Evolutionary conservation across 2,329 filamentous ascomycete species (phyloP), one percentile per base, ranked within the genome.

Genomic region (Colletotrichum lentis): DNA sequence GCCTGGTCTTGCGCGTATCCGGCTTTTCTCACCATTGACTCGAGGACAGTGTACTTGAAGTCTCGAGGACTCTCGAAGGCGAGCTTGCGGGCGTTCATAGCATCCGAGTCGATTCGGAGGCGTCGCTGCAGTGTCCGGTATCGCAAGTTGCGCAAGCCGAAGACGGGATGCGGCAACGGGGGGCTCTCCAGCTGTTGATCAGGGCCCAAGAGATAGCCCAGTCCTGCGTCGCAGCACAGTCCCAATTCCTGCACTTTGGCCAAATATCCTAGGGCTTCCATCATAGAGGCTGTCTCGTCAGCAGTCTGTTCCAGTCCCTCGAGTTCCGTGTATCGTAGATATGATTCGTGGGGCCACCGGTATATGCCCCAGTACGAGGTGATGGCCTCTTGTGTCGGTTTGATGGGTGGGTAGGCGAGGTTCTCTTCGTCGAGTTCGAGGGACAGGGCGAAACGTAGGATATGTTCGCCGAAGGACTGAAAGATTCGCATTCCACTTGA

Each of bases 191-290:
- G 79, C 53, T 83, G 83, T 20, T 82, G 77, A 74, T 91, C 88
- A 1, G 89, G 86, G 0, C 89, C 89, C 54, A 80, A 80, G 12
- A 92, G 81, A 82, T 88, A 92, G 12, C 90, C 90, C 44, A 92
- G 80, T 11, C 90, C 89, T 64, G 85, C 88, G 73, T 91, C 88
- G 47, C 91, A 83, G 20, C 87, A 91, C 3, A 93, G 77, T 0
- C 86, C 90, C n/a, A 93, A 81, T 69, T 91, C 88, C 43, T 80
- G 82, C 3, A 90, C 84, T 10, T 82, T 81, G 2, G 74, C 78
- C 1, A 91, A 80, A 60, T 83, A 85, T 12, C 80, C 80, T 64
- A 93, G 83, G 3, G 89, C 88, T 41, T 82, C 80, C 69, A 83
- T 86, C 86, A 91, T 88, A 37, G 83, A 83, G 11, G 82, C 80